phyloP scores from a whole-genome alignment of 352 stramenopile species.

The Phytophthora pini region DNA sequence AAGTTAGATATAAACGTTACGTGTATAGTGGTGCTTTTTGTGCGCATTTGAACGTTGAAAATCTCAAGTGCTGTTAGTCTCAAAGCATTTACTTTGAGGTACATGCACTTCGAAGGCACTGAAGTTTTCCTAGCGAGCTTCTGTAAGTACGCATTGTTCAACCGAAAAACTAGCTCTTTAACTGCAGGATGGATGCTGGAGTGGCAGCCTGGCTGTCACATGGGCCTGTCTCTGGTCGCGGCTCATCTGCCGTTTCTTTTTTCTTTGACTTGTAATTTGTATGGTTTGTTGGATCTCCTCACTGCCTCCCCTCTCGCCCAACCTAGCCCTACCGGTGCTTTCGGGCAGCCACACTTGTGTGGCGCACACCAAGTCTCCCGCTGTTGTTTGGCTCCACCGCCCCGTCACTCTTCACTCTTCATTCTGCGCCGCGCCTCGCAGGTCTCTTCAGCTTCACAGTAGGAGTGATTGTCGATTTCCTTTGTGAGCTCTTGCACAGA shows the following conservation, averaged over 20 bases:
- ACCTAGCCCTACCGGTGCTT: constrained; percentile 34
- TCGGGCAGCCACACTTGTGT: constrained; percentile 18
- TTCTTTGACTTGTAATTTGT: constrained; percentile 25
- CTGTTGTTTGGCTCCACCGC: constrained; percentile 1
- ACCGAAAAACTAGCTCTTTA: constrained; percentile 3
- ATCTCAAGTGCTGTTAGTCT: no score
- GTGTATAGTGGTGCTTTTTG: no score
- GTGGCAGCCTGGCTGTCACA: constrained; percentile 25
- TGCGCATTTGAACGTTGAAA: no score
- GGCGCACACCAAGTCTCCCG: constrained; percentile 19
- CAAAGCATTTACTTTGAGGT: no score
- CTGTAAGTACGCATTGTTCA: no score
- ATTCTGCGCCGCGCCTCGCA: constrained; percentile 27
- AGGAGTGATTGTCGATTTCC: constrained; percentile 13
- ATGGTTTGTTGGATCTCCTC: constrained; percentile 29
- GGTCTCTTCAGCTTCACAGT: constrained; percentile 7
- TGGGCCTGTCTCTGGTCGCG: constrained; percentile 9
- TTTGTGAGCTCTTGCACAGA: constrained; percentile 1
- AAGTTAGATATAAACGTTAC: no score
- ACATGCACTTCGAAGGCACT: no score
- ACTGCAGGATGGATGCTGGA: constrained; percentile 10
- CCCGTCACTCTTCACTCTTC: constrained; percentile 38
- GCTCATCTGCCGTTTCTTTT: constrained; percentile 33
- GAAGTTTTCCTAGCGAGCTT: no score
- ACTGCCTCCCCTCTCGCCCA: constrained; percentile 18